Base-by-base conservation (phyloP, 2,329 filamentous ascomycete genomes). In the Aspergillus felis region DNA sequence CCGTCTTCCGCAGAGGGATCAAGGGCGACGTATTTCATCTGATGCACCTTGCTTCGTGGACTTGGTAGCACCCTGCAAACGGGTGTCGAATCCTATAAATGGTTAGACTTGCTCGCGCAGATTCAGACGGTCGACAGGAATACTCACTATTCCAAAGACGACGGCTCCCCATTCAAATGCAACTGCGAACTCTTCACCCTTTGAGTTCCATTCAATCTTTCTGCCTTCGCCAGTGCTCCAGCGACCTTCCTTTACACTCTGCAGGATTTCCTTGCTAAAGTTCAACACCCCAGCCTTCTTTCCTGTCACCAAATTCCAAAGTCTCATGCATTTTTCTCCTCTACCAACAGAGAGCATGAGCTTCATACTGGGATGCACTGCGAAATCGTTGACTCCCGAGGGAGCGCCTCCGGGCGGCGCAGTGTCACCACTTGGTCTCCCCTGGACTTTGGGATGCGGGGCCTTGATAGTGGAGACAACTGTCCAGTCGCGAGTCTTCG, bases 281-380 rank as follows among this genome's bases (percentile, higher is more conserved):
- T 90, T 94, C 65, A 99, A 78, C 53, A 96, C 92, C 29, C 92
- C 91, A 0, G 92, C 92, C 78, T 96, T 97, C 78, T 93, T 96
- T 17, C 92, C 94, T 2, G 93, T 97, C 63, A 97, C 92, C 62
- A 99, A 74, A 70, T 99, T 97, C 94, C 94, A 99, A 63, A 97
- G 75, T 62, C 94, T 82, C 90, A 99, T 95, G 69, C 88, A 91
- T 63, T 86, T 87, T 78, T 99, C 94, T 63, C 92, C 92, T 67
- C 88, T 91, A 64, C 91, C 89, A 8, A 97, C 92, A 66, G 86
- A 95, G 59, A 99, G 86, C 90, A 97, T 96, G 52, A 99, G 80
- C 78, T 97, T 97, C 84, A 96, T 91, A 73, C 90, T 95, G 0
- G 94, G 93, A 72, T 99, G 94, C 27, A 99, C 89, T 2, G 93